phyloP scores from a whole-genome alignment of 768 basidiomycete genomes.

The Jaapia argillacea region DNA sequence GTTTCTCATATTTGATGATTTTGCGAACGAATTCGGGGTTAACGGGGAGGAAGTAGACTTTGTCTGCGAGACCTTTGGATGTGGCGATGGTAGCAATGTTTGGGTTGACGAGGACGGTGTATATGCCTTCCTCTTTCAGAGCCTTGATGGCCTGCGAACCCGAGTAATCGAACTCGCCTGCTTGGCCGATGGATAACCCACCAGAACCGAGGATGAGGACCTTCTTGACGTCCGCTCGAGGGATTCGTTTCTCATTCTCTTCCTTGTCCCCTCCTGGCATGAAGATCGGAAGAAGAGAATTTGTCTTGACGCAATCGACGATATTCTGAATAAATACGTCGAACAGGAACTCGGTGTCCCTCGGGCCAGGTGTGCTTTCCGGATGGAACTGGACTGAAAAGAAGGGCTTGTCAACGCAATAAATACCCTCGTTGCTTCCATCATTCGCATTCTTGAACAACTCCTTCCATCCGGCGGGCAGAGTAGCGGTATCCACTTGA shows the following conservation, averaged over 20 bases:
- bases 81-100: slow-evolving; percentile 99
- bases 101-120: slow-evolving; percentile 97
- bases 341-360: slow-evolving; percentile 98
- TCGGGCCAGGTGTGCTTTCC: slow-evolving; percentile 91
- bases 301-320: slow-evolving; percentile 56
- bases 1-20: slow-evolving; percentile 97
- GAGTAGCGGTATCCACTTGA: slow-evolving; percentile 76
- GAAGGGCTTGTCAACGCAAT: slow-evolving; percentile 85
- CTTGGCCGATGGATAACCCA: slow-evolving; percentile 96
- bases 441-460: slow-evolving; percentile 97
- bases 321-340: slow-evolving; percentile 93
- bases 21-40: slow-evolving; percentile 97
- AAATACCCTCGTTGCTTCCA: slow-evolving; percentile 95
- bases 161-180: slow-evolving; percentile 99
- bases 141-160: slow-evolving; percentile 99
- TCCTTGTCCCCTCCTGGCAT: slow-evolving; percentile 76
- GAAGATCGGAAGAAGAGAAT: slow-evolving; percentile 42
- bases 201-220: slow-evolving; percentile 97
- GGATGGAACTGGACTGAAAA: slow-evolving; percentile 99
- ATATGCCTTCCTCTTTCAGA: slow-evolving; percentile 97
- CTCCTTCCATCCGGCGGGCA: slow-evolving; percentile 85
- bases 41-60: slow-evolving; percentile 98
- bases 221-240: slow-evolving; percentile 75
- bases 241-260: slow-evolving; percentile 68
- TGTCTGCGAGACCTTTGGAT: slow-evolving; percentile 95